Percentiles rank a stretch among this genome's conserved stretches.
Conservation (phyloP, 306 rosid genomes). For the Vigna trinervia region DNA sequence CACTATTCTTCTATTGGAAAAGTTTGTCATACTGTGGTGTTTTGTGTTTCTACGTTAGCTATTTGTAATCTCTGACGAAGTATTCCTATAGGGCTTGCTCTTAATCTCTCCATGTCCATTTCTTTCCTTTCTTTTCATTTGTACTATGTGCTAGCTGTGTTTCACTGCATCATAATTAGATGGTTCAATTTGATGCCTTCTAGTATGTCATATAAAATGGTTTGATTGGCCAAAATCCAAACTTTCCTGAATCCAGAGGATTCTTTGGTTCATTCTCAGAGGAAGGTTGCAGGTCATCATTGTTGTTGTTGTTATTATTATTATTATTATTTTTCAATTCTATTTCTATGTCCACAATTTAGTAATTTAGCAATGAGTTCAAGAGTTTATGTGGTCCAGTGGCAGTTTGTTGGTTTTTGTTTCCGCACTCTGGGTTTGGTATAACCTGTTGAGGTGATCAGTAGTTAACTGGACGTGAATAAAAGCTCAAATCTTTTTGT, state of each 20-base stretch:
- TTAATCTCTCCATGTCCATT: slow-evolving; percentile 12
- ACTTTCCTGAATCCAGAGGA: slow-evolving; percentile 6
- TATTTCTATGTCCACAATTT: slow-evolving; percentile 19
- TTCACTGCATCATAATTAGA: slow-evolving; percentile 14
- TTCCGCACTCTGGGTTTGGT: slow-evolving; percentile 16
- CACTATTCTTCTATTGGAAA: slow-evolving; percentile 9
- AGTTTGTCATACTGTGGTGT: slow-evolving; percentile 10
- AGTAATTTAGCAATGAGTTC: slow-evolving; percentile 6
- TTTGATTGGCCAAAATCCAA: not conserved
- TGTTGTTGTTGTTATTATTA: slow-evolving; percentile 10
- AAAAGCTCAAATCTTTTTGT: slow-evolving; percentile 4
- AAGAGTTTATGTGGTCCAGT: not conserved
- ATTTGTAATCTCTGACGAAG: not conserved
- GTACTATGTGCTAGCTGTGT: slow-evolving; percentile 18
- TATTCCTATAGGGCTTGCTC: not conserved
- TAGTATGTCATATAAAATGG: not conserved
- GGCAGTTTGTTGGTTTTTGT: slow-evolving; percentile 33
- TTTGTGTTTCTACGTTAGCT: slow-evolving; percentile 20
- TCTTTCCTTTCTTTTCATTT: not conserved
- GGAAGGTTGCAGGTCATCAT: slow-evolving; percentile 31
- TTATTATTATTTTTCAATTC: slow-evolving; percentile 17
- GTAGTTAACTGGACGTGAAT: not conserved
- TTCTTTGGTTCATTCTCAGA: slow-evolving; percentile 19
- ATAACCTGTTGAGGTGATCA: slow-evolving; percentile 23
- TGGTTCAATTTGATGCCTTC: slow-evolving; percentile 21